Base-by-base conservation (phyloP, 305 asterid genomes). In the Solanum hybrid region DNA sequence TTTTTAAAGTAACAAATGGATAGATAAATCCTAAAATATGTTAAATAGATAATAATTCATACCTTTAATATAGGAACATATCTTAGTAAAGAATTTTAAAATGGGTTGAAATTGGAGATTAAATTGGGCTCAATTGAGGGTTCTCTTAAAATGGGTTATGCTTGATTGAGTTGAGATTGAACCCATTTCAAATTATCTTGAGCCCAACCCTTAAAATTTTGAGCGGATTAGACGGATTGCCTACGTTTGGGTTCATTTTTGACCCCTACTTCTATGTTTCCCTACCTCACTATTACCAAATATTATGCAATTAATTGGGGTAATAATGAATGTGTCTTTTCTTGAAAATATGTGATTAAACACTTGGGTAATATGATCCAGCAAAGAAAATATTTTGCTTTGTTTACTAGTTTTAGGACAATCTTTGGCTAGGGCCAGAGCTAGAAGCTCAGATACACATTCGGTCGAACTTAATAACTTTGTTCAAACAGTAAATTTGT, bases 201-300 rank as follows among this genome's bases (percentile, higher is more conserved):
- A 42, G 6, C 17, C 56, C 56, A 42, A 42, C 6, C 56, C 56
- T 42, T 42, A 42, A 42, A 12, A 42, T 42, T 42, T 12, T 40
- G 15, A 0, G 0, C 15, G 15, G 15, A 1, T 40, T 12, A 0
- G 5, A 12, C 2, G 6, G 0, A 10, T 42, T 42, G 1, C 56
- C 56, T 42, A 40, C 0, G 0, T 12, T 42, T 42, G 17, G 17
- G 17, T 42, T 42, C 14, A 42, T 42, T 42, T 12, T 42, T 42
- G 2, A 42, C 56, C 56, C 56, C 56, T 42, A 42, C 56, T 42
- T 35, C 51, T 78, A 78, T 78, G 29, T 22, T 22, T 22, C 31
- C 31, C 19, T 22, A 22, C 51, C 85, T 36, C 51, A 78, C 31
- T 36, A 78, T 78, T 78, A 78, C 85, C 85, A 26, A 78, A 22